phyloP scores from a whole-genome alignment of 2,329 filamentous ascomycete species.

The Macrophomina tecta region DNA sequence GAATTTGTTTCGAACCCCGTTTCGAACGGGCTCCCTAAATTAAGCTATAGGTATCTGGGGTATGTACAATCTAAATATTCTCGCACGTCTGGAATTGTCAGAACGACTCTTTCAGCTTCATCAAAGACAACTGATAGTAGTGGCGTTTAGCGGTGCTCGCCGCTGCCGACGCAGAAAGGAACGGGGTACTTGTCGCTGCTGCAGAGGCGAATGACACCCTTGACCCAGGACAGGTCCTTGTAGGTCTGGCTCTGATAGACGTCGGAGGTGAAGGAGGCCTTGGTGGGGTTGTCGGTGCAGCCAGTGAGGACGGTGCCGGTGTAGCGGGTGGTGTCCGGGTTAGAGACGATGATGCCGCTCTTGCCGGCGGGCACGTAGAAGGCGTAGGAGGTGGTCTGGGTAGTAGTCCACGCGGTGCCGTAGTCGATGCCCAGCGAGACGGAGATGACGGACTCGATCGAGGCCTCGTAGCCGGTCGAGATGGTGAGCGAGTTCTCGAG shows the following conservation, averaged over 20 bases:
- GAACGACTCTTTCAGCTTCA: too few species aligned
- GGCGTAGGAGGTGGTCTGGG: conserved; percentile 39
- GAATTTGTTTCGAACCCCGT: too few species aligned
- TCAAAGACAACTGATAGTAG: too few species aligned
- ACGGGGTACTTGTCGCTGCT: conserved; percentile 45
- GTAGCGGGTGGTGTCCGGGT: conserved; percentile 42
- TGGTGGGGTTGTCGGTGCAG: conserved; percentile 40
- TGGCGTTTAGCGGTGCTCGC: conserved; percentile 27
- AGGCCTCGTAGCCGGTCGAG: conserved; percentile 4
- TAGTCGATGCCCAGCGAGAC: conserved; percentile 13
- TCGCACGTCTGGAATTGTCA: too few species aligned
- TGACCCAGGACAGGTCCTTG: conserved; percentile 46
- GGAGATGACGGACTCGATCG: background rate
- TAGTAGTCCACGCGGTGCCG: conserved; percentile 32
- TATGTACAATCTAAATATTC: too few species aligned
- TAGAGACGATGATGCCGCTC: conserved; percentile 50
- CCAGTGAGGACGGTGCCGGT: conserved; percentile 46
- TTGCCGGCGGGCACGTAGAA: conserved; percentile 45
- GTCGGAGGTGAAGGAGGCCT: conserved; percentile 42
- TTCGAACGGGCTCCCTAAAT: too few species aligned
- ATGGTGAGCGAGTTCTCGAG: conserved; percentile 31
- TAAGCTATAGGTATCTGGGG: too few species aligned
- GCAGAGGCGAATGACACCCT: conserved; percentile 49
- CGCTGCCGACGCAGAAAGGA: conserved; percentile 47
- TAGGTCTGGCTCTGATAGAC: conserved; percentile 43